These are phyloP conservation scores for Globisporangium abappressorium DNA, from an alignment of 352 stramenopile genomes.

Conservation along the genomic window DNA sequence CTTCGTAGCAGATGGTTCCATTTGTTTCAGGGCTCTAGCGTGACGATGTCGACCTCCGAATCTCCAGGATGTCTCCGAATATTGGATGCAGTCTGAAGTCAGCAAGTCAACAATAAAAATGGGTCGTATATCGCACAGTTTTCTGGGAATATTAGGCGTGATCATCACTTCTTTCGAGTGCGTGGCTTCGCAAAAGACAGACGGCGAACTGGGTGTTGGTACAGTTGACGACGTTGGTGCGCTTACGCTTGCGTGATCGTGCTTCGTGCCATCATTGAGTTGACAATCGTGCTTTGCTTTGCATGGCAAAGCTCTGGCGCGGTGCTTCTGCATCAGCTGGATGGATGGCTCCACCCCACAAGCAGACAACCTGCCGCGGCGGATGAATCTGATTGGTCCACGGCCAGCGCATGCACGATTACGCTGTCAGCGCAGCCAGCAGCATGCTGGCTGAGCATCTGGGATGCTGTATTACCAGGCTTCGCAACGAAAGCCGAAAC, in stretches of 20 bases:
- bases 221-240: not conserved
- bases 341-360: not conserved
- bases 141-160: not conserved
- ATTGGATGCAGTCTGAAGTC: not conserved
- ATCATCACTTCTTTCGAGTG: not conserved
- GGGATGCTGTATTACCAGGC: too few species aligned
- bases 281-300: not conserved
- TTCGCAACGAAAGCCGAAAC: too few species aligned
- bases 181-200: not conserved
- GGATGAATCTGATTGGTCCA: not conserved
- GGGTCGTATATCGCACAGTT: not conserved
- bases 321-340: not conserved
- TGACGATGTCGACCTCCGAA: not conserved
- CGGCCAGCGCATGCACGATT: not conserved
- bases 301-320: not conserved
- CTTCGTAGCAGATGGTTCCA: not conserved
- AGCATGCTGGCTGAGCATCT: too few species aligned
- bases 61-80: not conserved
- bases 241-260: not conserved
- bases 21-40: not conserved
- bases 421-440: not conserved
- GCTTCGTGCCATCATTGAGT: not conserved
- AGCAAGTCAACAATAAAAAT: not conserved
- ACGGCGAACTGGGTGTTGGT: not conserved
- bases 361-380: not conserved